Evolutionary conservation across 2,329 filamentous ascomycete species (phyloP).

Genomic region (Arthrobotrys pseudoclavata): DNA sequence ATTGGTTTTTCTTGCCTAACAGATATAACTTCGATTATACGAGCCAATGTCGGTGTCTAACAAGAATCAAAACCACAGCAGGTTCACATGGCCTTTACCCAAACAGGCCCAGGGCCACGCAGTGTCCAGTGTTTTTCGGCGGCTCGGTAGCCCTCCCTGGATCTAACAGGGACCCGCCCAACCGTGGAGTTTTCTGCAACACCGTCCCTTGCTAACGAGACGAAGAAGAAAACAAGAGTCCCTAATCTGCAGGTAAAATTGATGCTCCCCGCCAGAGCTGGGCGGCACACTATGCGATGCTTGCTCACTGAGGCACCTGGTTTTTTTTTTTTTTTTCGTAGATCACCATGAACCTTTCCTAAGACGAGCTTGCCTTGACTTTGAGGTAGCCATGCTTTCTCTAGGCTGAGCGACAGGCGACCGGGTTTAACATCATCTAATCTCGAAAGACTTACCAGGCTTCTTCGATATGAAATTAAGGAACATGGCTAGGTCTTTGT

Average conservation of each 20-base stretch:
- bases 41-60: neutral
- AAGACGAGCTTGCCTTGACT: constrained; percentile 37
- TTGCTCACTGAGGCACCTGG: constrained; percentile 33
- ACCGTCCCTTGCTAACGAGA: constrained; percentile 49
- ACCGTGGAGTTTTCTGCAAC: constrained; percentile 59
- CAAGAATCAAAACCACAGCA: constrained; percentile 4
- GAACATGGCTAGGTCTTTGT: constrained; percentile 32
- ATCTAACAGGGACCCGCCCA: constrained; percentile 53
- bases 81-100: constrained; percentile 24
- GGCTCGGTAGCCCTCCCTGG: constrained; percentile 47
- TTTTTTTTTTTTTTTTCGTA: constrained; percentile 10
- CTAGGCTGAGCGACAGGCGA: constrained; percentile 22
- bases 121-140: constrained; percentile 17
- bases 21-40: constrained; percentile 15
- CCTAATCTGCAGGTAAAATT: constrained; percentile 61
- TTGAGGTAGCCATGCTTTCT: constrained; percentile 27
- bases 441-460: constrained; percentile 33
- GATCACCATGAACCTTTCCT: constrained; percentile 40
- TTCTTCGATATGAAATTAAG: constrained; percentile 41
- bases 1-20: neutral
- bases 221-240: constrained; percentile 56
- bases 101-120: constrained; percentile 38
- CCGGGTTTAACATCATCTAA: constrained; percentile 37
- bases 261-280: constrained; percentile 56
- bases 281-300: constrained; percentile 53